A percentile compares a stretch with the other conserved stretches of the same genome.
Conservation (phyloP, 73 alveolate genomes). For the Uronychia binucleata region DNA sequence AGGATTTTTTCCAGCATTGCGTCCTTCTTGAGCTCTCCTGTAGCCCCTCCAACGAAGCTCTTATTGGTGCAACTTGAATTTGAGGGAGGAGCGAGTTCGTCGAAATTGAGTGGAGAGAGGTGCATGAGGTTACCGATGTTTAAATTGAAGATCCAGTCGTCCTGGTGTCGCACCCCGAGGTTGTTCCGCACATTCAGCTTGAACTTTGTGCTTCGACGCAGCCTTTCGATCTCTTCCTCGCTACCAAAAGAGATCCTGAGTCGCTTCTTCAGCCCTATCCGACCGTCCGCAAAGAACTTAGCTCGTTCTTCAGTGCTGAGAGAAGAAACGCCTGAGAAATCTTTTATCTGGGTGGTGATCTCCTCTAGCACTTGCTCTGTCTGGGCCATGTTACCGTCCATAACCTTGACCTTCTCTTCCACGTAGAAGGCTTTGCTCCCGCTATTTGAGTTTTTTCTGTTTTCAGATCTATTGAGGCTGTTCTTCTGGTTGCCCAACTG, state of each 20-base stretch:
- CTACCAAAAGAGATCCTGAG: constrained; percentile 51
- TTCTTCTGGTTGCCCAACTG: background rate
- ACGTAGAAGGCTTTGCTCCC: constrained; percentile 12
- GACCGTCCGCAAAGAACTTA: constrained; percentile 1
- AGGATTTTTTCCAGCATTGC: constrained; percentile 63
- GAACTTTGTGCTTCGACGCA: constrained; percentile 30
- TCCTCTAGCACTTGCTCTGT: constrained; percentile 11
- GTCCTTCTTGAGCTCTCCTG: constrained; percentile 74
- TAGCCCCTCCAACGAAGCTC: constrained; percentile 28
- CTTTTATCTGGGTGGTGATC: constrained; percentile 6
- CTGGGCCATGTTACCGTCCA: constrained; percentile 17
- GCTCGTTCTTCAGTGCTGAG: constrained; percentile 1
- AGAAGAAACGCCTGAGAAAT: constrained; percentile 3
- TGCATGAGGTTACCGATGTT: constrained; percentile 68
- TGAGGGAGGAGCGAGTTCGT: constrained; percentile 71
- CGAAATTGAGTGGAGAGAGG: constrained; percentile 48
- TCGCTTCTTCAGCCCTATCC: constrained; percentile 34
- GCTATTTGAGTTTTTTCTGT: background rate
- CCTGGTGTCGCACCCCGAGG: constrained; percentile 54
- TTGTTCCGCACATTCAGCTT: constrained; percentile 59
- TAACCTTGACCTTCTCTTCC: constrained; percentile 26
- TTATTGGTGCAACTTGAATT: too few species aligned
- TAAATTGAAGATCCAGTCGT: constrained; percentile 65
- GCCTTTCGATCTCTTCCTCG: constrained; percentile 52
- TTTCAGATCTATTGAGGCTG: constrained; percentile 19